These are phyloP conservation scores for Amanita subjunquillea DNA, from an alignment of 768 basidiomycete genomes.

Conservation along the genomic window DNA sequence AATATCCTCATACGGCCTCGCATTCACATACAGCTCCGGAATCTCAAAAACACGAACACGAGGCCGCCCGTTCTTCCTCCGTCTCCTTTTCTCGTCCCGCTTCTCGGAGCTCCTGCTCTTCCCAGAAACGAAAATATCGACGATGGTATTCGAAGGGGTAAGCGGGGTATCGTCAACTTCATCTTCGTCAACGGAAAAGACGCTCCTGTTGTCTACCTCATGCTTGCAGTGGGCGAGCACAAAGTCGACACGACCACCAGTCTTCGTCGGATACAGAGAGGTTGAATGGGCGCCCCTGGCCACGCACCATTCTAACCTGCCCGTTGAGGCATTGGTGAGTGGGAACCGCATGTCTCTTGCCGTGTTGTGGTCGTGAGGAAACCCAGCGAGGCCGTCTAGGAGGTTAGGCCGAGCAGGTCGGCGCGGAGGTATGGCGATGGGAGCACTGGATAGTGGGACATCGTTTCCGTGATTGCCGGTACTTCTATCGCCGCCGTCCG, in stretches of 20 bases:
- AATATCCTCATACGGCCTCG: neutral
- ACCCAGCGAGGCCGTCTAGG: neutral
- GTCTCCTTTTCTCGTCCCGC: neutral
- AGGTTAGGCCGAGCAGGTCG: neutral
- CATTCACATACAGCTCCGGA: slow-evolving; percentile 2
- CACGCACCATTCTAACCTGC: neutral
- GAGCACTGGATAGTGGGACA: neutral
- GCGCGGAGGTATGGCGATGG: neutral
- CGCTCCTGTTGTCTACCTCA: neutral
- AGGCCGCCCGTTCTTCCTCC: neutral
- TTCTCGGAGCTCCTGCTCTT: neutral
- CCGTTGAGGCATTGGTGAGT: neutral
- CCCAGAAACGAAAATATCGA: neutral
- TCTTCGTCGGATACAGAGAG: neutral
- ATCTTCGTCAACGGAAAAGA: neutral
- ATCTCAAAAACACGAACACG: neutral
- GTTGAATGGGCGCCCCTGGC: neutral
- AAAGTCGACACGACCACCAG: neutral
- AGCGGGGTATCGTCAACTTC: neutral
- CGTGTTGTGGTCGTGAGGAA: neutral
- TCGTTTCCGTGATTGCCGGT: neutral
- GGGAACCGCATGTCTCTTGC: neutral
- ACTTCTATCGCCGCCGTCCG: neutral
- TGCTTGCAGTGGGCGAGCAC: neutral
- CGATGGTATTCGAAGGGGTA: neutral